phyloP scores from a whole-genome alignment of 352 stramenopile species.

The Phytophthora litchii region DNA sequence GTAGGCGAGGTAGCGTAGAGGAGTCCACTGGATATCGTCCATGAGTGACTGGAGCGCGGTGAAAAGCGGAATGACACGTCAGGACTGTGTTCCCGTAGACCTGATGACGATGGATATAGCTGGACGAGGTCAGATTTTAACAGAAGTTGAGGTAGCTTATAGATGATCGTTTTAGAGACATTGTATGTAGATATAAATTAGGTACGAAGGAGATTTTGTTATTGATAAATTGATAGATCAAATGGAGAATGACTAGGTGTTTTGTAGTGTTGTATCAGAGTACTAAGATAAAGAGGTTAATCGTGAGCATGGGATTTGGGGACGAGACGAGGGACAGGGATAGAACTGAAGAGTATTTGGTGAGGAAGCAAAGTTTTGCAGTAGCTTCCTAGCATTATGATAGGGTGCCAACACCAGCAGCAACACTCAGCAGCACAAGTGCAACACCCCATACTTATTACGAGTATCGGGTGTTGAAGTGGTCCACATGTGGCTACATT shows the following conservation, averaged over 20 bases:
- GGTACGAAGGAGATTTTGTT: too few species aligned
- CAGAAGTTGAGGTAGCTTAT: background rate
- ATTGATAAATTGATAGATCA: background rate
- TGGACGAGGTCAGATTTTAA: background rate
- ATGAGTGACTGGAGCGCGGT: slow-evolving; percentile 2
- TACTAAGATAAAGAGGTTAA: background rate
- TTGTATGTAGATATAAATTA: too few species aligned
- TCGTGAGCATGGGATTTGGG: slow-evolving; percentile 7
- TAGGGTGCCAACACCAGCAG: slow-evolving; percentile 1
- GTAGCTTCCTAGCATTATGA: background rate
- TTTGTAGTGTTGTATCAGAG: too few species aligned
- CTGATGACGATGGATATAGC: slow-evolving; percentile 8
- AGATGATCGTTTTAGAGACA: too few species aligned
- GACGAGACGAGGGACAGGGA: slow-evolving; percentile 1
- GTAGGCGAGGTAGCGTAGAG: slow-evolving; percentile 68
- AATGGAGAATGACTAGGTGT: background rate
- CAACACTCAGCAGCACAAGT: too few species aligned
- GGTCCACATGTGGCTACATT: slow-evolving; percentile 6
- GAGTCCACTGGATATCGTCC: slow-evolving; percentile 54
- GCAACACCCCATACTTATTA: too few species aligned
- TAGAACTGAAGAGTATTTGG: slow-evolving; percentile 2
- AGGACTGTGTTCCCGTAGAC: slow-evolving; percentile 10
- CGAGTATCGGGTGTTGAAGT: background rate
- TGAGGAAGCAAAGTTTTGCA: slow-evolving; percentile 3
- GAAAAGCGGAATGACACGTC: slow-evolving; percentile 8